A percentile compares a stretch with the other conserved stretches of the same genome.
These are phyloP conservation scores for Leccinum rimulosum DNA, from an alignment of 768 basidiomycete genomes.

Conservation along the genomic window DNA sequence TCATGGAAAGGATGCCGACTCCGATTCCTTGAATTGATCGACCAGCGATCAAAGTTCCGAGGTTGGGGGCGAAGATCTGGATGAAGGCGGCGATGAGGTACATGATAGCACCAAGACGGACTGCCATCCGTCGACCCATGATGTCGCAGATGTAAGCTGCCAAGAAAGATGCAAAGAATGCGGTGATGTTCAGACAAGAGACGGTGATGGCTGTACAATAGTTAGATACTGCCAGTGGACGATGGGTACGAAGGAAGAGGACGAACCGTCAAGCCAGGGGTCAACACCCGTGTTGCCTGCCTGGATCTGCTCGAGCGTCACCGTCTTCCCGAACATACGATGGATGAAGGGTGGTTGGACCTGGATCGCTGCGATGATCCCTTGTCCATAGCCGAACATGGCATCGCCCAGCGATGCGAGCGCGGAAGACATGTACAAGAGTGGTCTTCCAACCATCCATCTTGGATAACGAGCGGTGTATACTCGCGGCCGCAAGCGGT, in stretches of 20 bases:
- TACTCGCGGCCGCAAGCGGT: conserved; percentile 34
- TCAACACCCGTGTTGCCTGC: conserved; percentile 42
- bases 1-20: conserved; percentile 51
- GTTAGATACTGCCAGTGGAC: not conserved
- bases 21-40: conserved; percentile 48
- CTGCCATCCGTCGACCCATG: conserved; percentile 49
- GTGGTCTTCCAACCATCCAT: conserved; percentile 49
- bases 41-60: conserved; percentile 39
- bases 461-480: conserved; percentile 49
- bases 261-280: conserved; percentile 46
- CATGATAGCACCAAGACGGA: conserved; percentile 48
- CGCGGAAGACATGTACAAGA: conserved; percentile 50
- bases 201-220: conserved; percentile 43
- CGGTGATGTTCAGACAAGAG: conserved; percentile 49
- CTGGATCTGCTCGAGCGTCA: conserved; percentile 46
- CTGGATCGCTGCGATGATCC: conserved; percentile 49
- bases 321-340: conserved; percentile 44
- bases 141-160: conserved; percentile 51
- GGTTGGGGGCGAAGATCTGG: conserved; percentile 48
- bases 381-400: conserved; percentile 56
- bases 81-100: conserved; percentile 50
- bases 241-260: not conserved
- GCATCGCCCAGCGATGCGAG: conserved; percentile 56
- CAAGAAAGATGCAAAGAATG: conserved; percentile 42
- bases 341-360: conserved; percentile 52